Base-by-base conservation (phyloP, 441 rosid genomes). In the Viola pubescens region DNA sequence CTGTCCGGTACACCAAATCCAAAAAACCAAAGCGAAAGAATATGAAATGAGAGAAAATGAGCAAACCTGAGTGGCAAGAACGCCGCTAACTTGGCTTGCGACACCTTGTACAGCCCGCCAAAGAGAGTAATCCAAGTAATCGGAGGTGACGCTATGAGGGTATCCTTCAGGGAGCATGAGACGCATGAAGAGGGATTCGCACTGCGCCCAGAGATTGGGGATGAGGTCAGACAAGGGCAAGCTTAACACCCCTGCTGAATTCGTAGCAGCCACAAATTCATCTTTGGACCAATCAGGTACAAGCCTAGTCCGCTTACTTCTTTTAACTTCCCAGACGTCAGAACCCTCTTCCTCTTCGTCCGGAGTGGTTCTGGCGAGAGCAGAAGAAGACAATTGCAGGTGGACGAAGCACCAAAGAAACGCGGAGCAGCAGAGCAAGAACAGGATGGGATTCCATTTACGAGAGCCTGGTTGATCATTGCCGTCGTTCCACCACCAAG, bases 91-190 rank as follows among this genome's bases (percentile, higher is more conserved):
- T 76, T 92, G 98, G 73, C 94, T 86, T 41, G 97, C 97, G 26
- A 92, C 73, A 1, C 98, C 98, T 72, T 92, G 97, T 37, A 92
- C 85, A 13, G 90, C 94, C 65, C 97, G 81, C 98, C 98, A 89
- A 48, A 89, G 97, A 72, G 95, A 82, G 66, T 89, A 92, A 46
- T 87, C 89, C 59, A 89, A 75, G 72, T 92, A 92, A 77, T 92
- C 98, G 16, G 85, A 73, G 40, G 94, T 82, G 43, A 92, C 98
- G 37, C 91, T 89, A 44, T 70, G 60, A 0, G 98, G 98, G 54
- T 71, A 92, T 44, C 98, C 97, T 71, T 89, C 89, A 9, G 98
- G 98, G 45, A 92, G 97, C 81, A 92, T 69, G 61, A 92, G 71
- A 4, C 69, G 74, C 68, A 64, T 51, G 6, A 84, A 55, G 41